Conservation (phyloP, 805 yeast genomes). For the Spathaspora boniae region DNA sequence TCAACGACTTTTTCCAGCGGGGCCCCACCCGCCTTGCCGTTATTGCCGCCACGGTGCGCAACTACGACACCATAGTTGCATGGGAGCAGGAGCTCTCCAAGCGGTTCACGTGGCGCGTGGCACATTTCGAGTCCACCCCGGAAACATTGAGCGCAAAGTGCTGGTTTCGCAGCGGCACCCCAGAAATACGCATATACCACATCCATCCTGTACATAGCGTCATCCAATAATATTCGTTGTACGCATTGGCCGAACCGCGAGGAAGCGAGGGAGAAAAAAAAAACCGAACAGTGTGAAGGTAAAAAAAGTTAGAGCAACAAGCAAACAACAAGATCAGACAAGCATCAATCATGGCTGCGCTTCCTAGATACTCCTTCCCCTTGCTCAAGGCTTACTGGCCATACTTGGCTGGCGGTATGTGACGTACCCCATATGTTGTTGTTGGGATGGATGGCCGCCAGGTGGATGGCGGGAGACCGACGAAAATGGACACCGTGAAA, state of each 20-base stretch:
- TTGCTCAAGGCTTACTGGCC: conserved; percentile 80
- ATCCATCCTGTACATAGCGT: conserved; percentile 13
- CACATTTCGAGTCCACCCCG: conserved; percentile 10
- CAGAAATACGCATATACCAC: conserved; percentile 24
- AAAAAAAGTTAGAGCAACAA: not conserved
- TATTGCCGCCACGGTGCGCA: conserved; percentile 77
- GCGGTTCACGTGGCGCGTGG: conserved; percentile 21
- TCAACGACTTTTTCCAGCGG: conserved; percentile 34
- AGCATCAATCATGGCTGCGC: conserved; percentile 7
- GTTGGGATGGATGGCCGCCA: too few relatives aligned
- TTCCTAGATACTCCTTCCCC: conserved; percentile 46
- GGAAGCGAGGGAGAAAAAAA: not conserved
- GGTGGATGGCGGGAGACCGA: too few relatives aligned
- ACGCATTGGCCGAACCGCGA: not conserved
- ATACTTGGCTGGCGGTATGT: conserved; percentile 78
- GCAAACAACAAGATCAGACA: too few relatives aligned
- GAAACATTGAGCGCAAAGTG: conserved; percentile 12
- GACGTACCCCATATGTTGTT: too few relatives aligned
- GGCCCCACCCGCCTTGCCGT: conserved; percentile 31
- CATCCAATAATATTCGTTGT: conserved; percentile 9
- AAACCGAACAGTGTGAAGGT: not conserved
- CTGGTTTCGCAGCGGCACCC: conserved; percentile 23
- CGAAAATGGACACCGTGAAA: too few relatives aligned
- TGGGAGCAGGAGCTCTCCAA: conserved; percentile 28
- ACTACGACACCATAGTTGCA: conserved; percentile 29